phyloP scores from a whole-genome alignment of 2,329 filamentous ascomycete species.

The Nemania abortiva region DNA sequence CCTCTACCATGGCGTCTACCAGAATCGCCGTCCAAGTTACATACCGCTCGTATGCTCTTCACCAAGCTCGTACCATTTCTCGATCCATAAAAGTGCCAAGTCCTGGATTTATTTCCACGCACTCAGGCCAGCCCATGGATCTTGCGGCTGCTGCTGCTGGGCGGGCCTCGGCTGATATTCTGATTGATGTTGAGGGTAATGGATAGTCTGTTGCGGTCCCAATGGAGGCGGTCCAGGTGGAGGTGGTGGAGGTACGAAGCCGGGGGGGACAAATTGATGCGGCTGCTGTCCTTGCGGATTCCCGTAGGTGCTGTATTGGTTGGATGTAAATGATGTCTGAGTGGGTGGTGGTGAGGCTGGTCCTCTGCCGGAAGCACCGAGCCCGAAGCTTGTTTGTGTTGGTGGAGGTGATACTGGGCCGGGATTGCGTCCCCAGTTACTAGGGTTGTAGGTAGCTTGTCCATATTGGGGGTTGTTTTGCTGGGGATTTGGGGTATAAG shows the following conservation, averaged over 20 bases:
- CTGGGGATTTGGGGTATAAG: constrained; percentile 52
- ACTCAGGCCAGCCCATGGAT: constrained; percentile 66
- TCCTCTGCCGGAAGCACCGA: constrained; percentile 50
- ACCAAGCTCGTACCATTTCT: not conserved
- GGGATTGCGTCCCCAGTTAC: constrained; percentile 68
- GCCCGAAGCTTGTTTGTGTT: constrained; percentile 54
- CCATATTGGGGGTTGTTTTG: constrained; percentile 60
- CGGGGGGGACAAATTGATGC: constrained; percentile 64
- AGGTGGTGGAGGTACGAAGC: constrained; percentile 73
- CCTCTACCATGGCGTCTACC: constrained; percentile 24
- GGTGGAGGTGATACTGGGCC: constrained; percentile 63
- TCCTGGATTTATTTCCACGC: constrained; percentile 61
- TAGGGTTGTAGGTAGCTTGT: constrained; percentile 67
- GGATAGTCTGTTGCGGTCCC: constrained; percentile 72
- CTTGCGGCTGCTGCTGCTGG: constrained; percentile 57
- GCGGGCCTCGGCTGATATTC: constrained; percentile 50
- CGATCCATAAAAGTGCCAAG: not conserved
- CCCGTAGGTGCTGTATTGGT: constrained; percentile 62
- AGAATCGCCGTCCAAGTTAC: constrained; percentile 17
- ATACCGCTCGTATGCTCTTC: not conserved
- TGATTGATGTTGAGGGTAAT: constrained; percentile 58
- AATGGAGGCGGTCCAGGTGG: constrained; percentile 72
- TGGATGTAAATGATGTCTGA: constrained; percentile 55
- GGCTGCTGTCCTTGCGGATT: constrained; percentile 58
- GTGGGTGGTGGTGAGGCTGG: constrained; percentile 70